Base-by-base conservation (phyloP, 2,329 filamentous ascomycete species). In the Ophioceras dolichostomum region DNA sequence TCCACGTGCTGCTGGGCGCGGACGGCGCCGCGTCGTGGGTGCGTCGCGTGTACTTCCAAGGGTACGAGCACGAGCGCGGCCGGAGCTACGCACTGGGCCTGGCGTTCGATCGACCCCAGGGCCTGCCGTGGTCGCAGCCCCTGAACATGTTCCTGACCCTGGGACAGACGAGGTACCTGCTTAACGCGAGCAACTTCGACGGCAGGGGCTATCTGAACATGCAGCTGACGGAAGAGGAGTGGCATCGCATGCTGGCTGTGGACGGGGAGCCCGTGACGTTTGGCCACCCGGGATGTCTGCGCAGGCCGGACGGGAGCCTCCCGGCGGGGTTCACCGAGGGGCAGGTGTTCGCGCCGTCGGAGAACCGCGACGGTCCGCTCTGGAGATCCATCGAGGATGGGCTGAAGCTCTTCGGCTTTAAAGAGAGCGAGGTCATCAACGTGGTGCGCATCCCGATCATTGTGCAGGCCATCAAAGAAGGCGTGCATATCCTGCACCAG, bases 1-100 rank as follows among this genome's bases (percentile, higher is more conserved):
- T 58, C 30, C 56, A 59, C 34, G 47, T 59, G 2, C 38, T 59
- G 2, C 46, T 59, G 10, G 56, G 55, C 7, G 52, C 54, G 1
- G 56, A 59, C 18, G 56, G 56, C 5, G 56, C 55, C 1, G 56
- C 52, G 5, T 57, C 54, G 1, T 59, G 56, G 56, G 51, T 59
- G 0, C 47, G 56, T 3, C 43, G 49, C 32, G 45, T 45, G 5
- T 58, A 55, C 31, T 58, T 59, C 33, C 45, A 50, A 34, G 53
- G 53, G 3, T 56, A 56, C 30, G 50, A 56, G 43, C 50, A 56
- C 14, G 54, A 57, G 26, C 47, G 53, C 2, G 56, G 56, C 2
- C 43, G 45, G 28, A 57, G 52, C 30, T 58, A 56, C 34, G 55
- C 56, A 2, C 48, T 59, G 2, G 56, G 55, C 1, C 44, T 57